Conservation (phyloP, 805 yeast species). For the Monosporozyma yasuniensis region DNA sequence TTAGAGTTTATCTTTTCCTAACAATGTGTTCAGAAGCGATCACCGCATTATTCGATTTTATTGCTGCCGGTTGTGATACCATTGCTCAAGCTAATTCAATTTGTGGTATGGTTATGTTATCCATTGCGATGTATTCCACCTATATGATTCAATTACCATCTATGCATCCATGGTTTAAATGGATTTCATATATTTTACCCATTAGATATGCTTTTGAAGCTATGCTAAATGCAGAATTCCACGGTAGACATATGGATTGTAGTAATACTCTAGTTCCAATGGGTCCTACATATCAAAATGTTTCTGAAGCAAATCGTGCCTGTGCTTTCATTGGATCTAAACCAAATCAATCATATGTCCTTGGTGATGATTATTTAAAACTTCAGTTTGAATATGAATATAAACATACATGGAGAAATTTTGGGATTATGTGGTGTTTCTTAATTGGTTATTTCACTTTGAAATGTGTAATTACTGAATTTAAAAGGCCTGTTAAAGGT, state of each 20-base stretch:
- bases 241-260: constrained; percentile 23
- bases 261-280: constrained; percentile 39
- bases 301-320: constrained; percentile 32
- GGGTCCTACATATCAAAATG: constrained; percentile 43
- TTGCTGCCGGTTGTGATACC: constrained; percentile 42
- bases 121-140: constrained; percentile 49
- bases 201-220: constrained; percentile 50
- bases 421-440: constrained; percentile 55
- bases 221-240: constrained; percentile 29
- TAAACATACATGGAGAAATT: constrained; percentile 70
- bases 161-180: constrained; percentile 60
- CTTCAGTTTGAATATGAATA: constrained; percentile 43
- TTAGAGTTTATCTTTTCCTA: constrained; percentile 39
- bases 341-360: constrained; percentile 44
- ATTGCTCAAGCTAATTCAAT: constrained; percentile 49
- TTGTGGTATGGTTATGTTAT: constrained; percentile 43
- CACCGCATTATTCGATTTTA: constrained; percentile 39
- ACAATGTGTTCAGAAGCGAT: constrained; percentile 19
- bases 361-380: constrained; percentile 51
- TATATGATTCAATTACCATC: constrained; percentile 48
- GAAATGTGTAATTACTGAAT: constrained; percentile 20
- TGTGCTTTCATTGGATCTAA: constrained; percentile 57
- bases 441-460: constrained; percentile 15
- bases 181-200: constrained; percentile 50
- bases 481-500: constrained; percentile 18